A percentile compares a stretch with the other conserved stretches of the same genome.
Conservation (phyloP, 352 stramenopile species). For the Albugo laibachii region DNA sequence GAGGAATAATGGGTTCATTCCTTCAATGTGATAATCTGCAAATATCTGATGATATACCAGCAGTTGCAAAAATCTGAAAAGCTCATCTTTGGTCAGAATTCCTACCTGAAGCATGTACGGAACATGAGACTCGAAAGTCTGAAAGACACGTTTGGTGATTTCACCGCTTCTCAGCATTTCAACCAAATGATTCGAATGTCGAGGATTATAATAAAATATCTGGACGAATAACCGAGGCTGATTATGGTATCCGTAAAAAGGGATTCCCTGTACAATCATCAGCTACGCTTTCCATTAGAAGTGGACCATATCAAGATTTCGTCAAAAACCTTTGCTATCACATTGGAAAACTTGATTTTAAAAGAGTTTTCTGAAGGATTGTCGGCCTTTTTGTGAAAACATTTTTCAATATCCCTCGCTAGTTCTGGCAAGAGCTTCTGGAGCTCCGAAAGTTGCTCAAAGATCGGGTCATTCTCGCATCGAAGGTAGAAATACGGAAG, state of each 20-base stretch:
- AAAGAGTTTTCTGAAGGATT: slow-evolving; percentile 5
- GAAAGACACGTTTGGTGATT: slow-evolving; percentile 48
- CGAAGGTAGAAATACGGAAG: slow-evolving; percentile 82
- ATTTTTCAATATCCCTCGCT: slow-evolving; percentile 41
- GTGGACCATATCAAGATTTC: background rate
- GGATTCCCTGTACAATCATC: slow-evolving; percentile 65
- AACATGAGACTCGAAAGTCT: slow-evolving; percentile 79
- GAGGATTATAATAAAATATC: slow-evolving; percentile 78
- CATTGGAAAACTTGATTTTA: slow-evolving; percentile 29
- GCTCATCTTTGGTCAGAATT: background rate
- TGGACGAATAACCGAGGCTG: slow-evolving; percentile 65
- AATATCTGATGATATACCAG: slow-evolving; percentile 28
- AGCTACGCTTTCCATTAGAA: slow-evolving; percentile 19
- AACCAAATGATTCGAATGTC: slow-evolving; percentile 28
- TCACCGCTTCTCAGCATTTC: slow-evolving; percentile 69
- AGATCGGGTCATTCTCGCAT: slow-evolving; percentile 32
- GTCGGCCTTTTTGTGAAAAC: slow-evolving; percentile 21
- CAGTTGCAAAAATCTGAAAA: background rate
- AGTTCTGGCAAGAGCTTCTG: slow-evolving; percentile 36
- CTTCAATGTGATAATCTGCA: slow-evolving; percentile 84
- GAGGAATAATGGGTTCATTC: slow-evolving; percentile 74
- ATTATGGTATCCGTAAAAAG: slow-evolving; percentile 80
- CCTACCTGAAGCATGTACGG: slow-evolving; percentile 70
- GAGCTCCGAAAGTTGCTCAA: slow-evolving; percentile 44
- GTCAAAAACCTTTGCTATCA: slow-evolving; percentile 1